Conservation (phyloP, 2,329 filamentous ascomycete genomes). For the Aspergillus novoparasiticus region DNA sequence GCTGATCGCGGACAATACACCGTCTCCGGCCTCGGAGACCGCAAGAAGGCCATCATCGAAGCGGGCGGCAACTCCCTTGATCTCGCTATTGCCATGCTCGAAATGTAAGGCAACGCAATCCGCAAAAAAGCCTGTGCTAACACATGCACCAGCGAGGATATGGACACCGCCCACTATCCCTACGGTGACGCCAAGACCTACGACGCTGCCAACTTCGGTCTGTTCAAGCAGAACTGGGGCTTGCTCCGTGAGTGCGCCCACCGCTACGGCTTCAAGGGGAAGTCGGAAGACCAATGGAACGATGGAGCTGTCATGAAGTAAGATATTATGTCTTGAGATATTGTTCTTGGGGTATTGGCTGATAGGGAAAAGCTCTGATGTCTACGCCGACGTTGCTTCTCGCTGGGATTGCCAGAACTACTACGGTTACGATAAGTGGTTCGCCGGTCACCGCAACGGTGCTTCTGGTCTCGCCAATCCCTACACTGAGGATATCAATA, state of each 20-base stretch:
- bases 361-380: conserved; percentile 13
- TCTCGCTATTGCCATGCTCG: conserved; percentile 36
- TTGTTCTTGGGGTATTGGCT: neutral
- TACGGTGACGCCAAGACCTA: conserved; percentile 27
- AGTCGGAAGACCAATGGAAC: conserved; percentile 23
- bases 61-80: conserved; percentile 33
- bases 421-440: conserved; percentile 31
- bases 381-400: conserved; percentile 24
- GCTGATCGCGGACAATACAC: neutral
- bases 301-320: conserved; percentile 26
- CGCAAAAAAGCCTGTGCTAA: neutral
- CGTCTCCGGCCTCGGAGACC: conserved; percentile 10
- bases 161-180: conserved; percentile 25
- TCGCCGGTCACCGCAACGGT: conserved; percentile 28
- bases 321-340: neutral
- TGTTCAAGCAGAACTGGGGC: conserved; percentile 15
- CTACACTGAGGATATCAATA: conserved; percentile 16
- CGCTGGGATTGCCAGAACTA: conserved; percentile 27
- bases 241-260: conserved; percentile 8
- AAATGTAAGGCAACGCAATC: conserved; percentile 21
- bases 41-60: conserved; percentile 27
- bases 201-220: conserved; percentile 20
- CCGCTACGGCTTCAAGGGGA: conserved; percentile 20
- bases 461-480: conserved; percentile 25
- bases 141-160: neutral